phyloP scores from a whole-genome alignment of 192 early-diverging fungal genomes.

The Mortierella alpina region DNA sequence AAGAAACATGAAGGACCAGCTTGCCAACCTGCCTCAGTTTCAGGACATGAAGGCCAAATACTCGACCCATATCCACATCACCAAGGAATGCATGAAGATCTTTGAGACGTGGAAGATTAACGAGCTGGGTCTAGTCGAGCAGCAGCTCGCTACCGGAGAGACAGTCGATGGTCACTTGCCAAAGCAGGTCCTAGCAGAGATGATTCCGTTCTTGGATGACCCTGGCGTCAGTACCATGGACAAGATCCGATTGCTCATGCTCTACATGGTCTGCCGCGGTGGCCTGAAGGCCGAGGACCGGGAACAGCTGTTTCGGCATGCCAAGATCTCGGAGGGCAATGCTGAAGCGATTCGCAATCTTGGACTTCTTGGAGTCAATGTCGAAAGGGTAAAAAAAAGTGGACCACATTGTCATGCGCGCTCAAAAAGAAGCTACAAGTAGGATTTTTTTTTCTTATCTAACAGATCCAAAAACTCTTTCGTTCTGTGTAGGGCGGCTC shows the following conservation, averaged over 20 bases:
- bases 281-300: conserved; percentile 80
- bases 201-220: conserved; percentile 83
- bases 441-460: too few species aligned
- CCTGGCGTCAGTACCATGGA: conserved; percentile 70
- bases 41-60: conserved; percentile 86
- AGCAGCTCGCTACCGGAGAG: conserved; percentile 82
- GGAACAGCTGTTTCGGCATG: conserved; percentile 72
- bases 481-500: conserved; percentile 28
- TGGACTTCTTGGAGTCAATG: conserved; percentile 70
- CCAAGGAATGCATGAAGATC: conserved; percentile 82
- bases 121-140: conserved; percentile 79
- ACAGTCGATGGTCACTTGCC: conserved; percentile 75
- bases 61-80: conserved; percentile 88
- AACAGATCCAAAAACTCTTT: neutral
- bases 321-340: conserved; percentile 77
- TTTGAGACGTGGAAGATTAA: conserved; percentile 79
- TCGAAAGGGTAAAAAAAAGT: conserved; percentile 55
- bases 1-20: conserved; percentile 88
- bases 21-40: conserved; percentile 86
- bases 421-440: neutral
- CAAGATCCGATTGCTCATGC: conserved; percentile 82
- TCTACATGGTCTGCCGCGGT: conserved; percentile 85
- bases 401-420: neutral
- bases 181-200: conserved; percentile 77
- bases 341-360: conserved; percentile 86